Evolutionary conservation across 805 yeast genomes (phyloP).

Genomic region (Diddensiella caesifluorescens): DNA sequence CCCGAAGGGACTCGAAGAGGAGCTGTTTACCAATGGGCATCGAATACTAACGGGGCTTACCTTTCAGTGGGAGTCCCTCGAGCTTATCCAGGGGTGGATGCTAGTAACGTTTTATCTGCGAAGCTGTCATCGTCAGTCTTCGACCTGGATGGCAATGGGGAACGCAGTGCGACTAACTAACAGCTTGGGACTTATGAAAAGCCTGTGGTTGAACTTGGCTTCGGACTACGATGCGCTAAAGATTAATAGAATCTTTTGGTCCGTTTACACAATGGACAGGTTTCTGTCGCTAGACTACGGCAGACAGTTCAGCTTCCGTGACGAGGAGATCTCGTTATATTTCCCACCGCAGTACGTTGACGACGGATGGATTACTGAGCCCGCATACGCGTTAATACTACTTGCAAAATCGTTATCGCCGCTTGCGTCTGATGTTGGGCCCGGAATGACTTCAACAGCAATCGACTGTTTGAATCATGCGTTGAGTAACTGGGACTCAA

Average conservation of each 20-base stretch:
- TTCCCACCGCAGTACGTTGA: conserved; percentile 23
- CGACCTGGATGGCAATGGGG: conserved; percentile 40
- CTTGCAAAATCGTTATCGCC: conserved; percentile 16
- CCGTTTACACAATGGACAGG: conserved; percentile 50
- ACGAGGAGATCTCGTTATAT: conserved; percentile 33
- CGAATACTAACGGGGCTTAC: conserved; percentile 37
- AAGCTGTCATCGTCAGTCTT: conserved; percentile 40
- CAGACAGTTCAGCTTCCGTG: conserved; percentile 36
- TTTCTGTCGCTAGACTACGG: conserved; percentile 51
- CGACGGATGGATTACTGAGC: conserved; percentile 47
- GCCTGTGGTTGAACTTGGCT: conserved; percentile 6
- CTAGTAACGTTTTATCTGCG: conserved; percentile 41
- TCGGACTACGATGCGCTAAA: conserved; percentile 39
- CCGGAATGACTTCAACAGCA: conserved; percentile 12
- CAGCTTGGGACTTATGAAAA: conserved; percentile 42
- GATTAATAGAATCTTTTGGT: conserved; percentile 50
- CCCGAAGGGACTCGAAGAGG: conserved; percentile 36
- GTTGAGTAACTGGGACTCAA: conserved; percentile 21
- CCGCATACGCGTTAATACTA: conserved; percentile 22
- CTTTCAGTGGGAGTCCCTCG: conserved; percentile 50
- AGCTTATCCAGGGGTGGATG: conserved; percentile 48
- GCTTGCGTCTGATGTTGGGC: conserved; percentile 15
- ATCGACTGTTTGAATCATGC: conserved; percentile 13
- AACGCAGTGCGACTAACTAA: conserved; percentile 40
- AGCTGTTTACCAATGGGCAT: conserved; percentile 39